Evolutionary conservation across 2,329 filamentous ascomycete species (phyloP), one percentile per base, ranked within the genome.

Genomic region (Cryphonectria radicalis): DNA sequence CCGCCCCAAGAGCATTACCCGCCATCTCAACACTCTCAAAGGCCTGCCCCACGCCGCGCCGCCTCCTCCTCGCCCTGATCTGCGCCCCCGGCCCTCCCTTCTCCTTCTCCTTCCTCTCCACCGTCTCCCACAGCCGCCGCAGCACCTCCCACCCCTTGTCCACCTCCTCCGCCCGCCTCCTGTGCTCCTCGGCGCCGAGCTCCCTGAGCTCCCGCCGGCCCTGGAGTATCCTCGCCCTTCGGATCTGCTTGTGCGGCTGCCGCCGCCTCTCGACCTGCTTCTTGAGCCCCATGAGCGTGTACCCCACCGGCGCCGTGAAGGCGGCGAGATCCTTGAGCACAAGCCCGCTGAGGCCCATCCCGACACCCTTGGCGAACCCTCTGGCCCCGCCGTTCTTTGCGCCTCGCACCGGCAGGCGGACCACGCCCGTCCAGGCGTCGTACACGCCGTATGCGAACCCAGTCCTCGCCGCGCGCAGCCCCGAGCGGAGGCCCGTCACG

Each of bases 301-400:
- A 92, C 0, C 89, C 89, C 3, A 89, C 75, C 0, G 89, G 89
- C 0, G 89, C 89, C 1, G 90, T 77, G 1, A 91, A 70, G 7
- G 90, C 91, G 0, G 89, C 84, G 7, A 91, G 83, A 66, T 90
- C 87, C 78, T 92, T 92, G 40, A 92, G 82, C 2, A 92, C 83
- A 35, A 92, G 85, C 0, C 90, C 90, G 1, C 86, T 88, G 10
- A 92, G 74, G 0, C 90, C 90, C 83, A 89, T 90, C 19, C 88
- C 90, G 0, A 90, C 80, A 2, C 91, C 90, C 57, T 86, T 81
- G 22, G 86, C 75, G 53, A 86, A 82, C 0, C 84, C 85, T 25
- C 74, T 74, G 2, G 79, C 69, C 1, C 89, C 89, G 10, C 82
- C 80, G n/a, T 87, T 81, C 69, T 84, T 85, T 3, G 89, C 89